A percentile compares a stretch with the other conserved stretches of the same genome.
phyloP scores from a whole-genome alignment of 163 green algal species.

The Prototheca stagnorum region DNA sequence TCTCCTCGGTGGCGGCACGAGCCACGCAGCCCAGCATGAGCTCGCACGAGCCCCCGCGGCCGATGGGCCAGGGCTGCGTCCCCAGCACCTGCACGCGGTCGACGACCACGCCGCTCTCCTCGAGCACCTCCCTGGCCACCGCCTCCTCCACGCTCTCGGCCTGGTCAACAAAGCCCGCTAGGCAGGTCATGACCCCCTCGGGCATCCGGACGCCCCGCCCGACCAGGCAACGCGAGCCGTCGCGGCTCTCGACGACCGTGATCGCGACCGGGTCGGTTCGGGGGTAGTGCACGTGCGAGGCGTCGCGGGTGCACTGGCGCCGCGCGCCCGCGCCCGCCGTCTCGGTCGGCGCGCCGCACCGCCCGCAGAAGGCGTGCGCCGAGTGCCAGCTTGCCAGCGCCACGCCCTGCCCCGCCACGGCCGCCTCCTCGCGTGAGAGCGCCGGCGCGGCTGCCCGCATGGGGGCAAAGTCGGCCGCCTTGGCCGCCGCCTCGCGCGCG shows the following conservation, averaged over 20 bases:
- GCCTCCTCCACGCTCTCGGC: conserved; percentile 34
- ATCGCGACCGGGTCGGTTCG: conserved; percentile 69
- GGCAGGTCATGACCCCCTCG: conserved; percentile 49
- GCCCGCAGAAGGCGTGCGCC: conserved; percentile 47
- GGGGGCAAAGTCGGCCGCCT: too few relatives aligned
- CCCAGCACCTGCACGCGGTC: conserved; percentile 44
- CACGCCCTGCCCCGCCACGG: conserved; percentile 56
- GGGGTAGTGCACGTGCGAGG: conserved; percentile 49
- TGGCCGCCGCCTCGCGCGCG: too few relatives aligned
- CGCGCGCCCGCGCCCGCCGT: conserved; percentile 37
- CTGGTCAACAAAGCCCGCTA: conserved; percentile 67
- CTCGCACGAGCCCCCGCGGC: conserved; percentile 48
- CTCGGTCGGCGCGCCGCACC: conserved; percentile 37
- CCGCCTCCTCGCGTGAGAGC: too few relatives aligned
- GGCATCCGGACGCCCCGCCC: conserved; percentile 35
- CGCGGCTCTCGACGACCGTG: conserved; percentile 35
- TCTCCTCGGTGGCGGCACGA: conserved; percentile 29
- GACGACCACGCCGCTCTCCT: conserved; percentile 53
- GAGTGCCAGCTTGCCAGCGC: conserved; percentile 59
- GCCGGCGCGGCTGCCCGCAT: too few relatives aligned
- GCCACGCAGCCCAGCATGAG: conserved; percentile 76
- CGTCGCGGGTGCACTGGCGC: conserved; percentile 36
- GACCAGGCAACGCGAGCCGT: conserved; percentile 43
- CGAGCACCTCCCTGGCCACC: conserved; percentile 49
- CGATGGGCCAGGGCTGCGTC: conserved; percentile 61